Conservation (phyloP, 179 eudicot species). For the Camellia oleifera region DNA sequence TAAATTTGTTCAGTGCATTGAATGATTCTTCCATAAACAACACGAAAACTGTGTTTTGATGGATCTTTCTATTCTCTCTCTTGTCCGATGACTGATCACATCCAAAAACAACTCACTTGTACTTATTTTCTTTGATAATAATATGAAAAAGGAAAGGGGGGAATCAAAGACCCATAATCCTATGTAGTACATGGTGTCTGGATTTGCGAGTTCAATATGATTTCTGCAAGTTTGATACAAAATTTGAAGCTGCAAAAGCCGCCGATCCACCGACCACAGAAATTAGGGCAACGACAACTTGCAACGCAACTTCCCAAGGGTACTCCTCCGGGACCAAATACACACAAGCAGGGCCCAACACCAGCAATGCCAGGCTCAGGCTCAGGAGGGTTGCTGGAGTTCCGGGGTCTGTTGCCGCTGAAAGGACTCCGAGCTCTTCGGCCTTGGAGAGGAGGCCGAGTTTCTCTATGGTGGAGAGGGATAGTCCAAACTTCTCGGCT, state of each 20-base stretch:
- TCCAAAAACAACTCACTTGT: too few relatives aligned
- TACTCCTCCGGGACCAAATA: constrained; percentile 80
- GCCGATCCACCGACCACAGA: constrained; percentile 81
- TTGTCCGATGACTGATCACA: too few relatives aligned
- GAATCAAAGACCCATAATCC: neutral
- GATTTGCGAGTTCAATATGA: neutral
- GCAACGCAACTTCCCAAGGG: constrained; percentile 67
- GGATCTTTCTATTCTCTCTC: too few relatives aligned
- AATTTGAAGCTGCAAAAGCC: constrained; percentile 88
- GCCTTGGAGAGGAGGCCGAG: constrained; percentile 84
- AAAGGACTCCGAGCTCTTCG: constrained; percentile 70
- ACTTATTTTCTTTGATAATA: neutral
- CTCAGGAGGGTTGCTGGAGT: constrained; percentile 59
- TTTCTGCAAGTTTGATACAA: constrained; percentile 86
- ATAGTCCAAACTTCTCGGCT: constrained; percentile 69
- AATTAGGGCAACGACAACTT: constrained; percentile 59
- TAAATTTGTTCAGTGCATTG: too few relatives aligned
- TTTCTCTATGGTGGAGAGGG: constrained; percentile 61
- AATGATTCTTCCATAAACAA: too few relatives aligned
- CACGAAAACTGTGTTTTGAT: too few relatives aligned
- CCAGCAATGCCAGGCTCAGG: constrained; percentile 57
- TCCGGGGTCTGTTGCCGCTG: constrained; percentile 81
- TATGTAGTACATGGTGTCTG: neutral
- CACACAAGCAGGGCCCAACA: constrained; percentile 63
- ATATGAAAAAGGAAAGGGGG: neutral